These are phyloP conservation scores for Avicennia marina DNA, from an alignment of 257 asterid species.

Conservation along the genomic window DNA sequence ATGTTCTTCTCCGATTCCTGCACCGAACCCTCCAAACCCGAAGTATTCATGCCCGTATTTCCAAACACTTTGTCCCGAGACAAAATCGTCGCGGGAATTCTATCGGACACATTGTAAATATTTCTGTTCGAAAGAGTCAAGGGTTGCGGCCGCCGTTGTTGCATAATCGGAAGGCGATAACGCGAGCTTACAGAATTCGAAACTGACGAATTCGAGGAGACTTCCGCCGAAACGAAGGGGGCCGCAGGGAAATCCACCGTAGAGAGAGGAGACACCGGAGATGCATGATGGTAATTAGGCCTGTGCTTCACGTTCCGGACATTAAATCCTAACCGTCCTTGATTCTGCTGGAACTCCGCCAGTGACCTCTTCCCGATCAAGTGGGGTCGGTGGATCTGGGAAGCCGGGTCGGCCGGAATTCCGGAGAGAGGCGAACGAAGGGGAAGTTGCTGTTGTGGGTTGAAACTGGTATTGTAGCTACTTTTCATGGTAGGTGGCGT, in stretches of 20 bases:
- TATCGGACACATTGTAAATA: neutral
- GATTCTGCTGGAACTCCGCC: constrained; percentile 45
- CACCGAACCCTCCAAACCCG: constrained; percentile 15
- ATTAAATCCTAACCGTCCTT: constrained; percentile 34
- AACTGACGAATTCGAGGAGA: no score
- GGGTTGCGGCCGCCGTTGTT: constrained; percentile 29
- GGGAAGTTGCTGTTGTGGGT: constrained; percentile 27
- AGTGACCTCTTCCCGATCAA: constrained; percentile 61
- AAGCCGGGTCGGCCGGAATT: constrained; percentile 27
- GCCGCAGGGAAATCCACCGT: constrained; percentile 44
- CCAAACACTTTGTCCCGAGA: constrained; percentile 10
- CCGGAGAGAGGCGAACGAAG: constrained; percentile 45
- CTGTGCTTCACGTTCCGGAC: constrained; percentile 61
- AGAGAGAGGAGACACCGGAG: constrained; percentile 51
- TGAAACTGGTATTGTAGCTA: neutral
- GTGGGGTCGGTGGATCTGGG: constrained; percentile 47
- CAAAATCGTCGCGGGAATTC: constrained; percentile 17
- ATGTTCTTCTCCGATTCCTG: constrained; percentile 36
- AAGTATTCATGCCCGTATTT: constrained; percentile 21
- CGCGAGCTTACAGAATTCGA: constrained; percentile 22
- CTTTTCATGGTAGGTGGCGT: constrained; percentile 20
- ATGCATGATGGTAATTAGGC: constrained; percentile 35
- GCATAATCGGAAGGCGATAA: constrained; percentile 40
- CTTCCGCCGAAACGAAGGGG: constrained; percentile 21
- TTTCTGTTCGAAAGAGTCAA: constrained; percentile 4